Base-by-base conservation (phyloP, 768 basidiomycete genomes). In the Mycena indigotica region DNA sequence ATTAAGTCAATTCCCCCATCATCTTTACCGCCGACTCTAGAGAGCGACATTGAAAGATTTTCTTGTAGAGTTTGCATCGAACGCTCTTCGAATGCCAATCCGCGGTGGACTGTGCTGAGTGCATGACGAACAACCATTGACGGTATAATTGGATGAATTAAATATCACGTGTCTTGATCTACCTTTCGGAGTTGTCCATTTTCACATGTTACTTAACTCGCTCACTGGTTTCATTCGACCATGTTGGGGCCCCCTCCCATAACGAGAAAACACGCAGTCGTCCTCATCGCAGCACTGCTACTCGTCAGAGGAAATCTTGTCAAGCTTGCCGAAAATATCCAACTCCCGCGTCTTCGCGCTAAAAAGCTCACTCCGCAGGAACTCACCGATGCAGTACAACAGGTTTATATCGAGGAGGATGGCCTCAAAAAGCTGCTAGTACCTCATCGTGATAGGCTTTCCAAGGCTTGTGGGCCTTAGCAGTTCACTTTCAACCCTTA, bases 1-100 rank as follows among this genome's bases (percentile, higher is more conserved):
- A 88, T 69, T 21, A 96, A 77, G 71, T 97, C 95, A 40, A 97
- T 76, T 0, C 95, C 95, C 4, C 94, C 93, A 69, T 96, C 95
- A n/a, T 84, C 80, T 65, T 80, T 85, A n/a, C 94, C 93, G 3
- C 94, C 94, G 16, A 95, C 85, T 50, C 85, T 84, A 45, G 73
- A 78, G 3, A 95, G 78, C 1, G 86, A 80, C 94, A 96, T 97
- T 30, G 88, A 91, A 49, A 95, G 74, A 45, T 83, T 71, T 2
- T 80, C 69, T 32, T 84, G 82, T 4, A 94, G 79, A 4, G 92
- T 65, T 8, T 72, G 68, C 25, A 87, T 78, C 0, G 87, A 85
- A 1, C 87, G 83, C 26, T 82, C 69, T 69, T 97, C 94, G 66
- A 94, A 97, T 0, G 84, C 83, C 1, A 73, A 78, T 2, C 94